These are phyloP conservation scores for Talaromyces adpressus DNA, from an alignment of 495 filamentous ascomycete genomes.

Conservation along the genomic window DNA sequence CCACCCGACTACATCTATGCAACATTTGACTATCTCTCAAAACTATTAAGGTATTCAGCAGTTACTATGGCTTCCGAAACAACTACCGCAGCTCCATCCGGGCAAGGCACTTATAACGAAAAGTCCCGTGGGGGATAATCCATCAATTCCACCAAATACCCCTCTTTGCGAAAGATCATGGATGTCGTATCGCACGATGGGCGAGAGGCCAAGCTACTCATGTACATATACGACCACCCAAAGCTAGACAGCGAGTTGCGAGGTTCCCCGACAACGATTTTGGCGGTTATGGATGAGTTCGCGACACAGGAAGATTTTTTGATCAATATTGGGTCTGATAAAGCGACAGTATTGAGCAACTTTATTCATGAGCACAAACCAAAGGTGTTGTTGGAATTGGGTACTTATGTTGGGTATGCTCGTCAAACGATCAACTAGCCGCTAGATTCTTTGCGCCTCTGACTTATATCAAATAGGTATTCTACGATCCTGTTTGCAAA, in stretches of 20 bases:
- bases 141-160: background rate
- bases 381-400: conserved; percentile 54
- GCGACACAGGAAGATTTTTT: conserved; percentile 55
- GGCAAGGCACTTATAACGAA: background rate
- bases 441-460: too few relatives aligned
- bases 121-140: background rate
- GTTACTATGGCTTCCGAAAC: background rate
- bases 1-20: too few relatives aligned
- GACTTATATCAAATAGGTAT: conserved; percentile 24
- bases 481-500: conserved; percentile 59
- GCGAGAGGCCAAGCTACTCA: conserved; percentile 57
- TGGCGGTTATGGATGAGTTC: conserved; percentile 59
- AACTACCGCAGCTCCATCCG: background rate
- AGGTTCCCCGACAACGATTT: conserved; percentile 47
- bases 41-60: too few relatives aligned
- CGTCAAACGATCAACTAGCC: too few relatives aligned
- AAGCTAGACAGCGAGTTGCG: conserved; percentile 45
- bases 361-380: conserved; percentile 54
- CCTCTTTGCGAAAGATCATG: background rate
- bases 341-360: conserved; percentile 52
- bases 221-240: conserved; percentile 51
- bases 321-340: conserved; percentile 67
- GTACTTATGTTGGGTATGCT: conserved; percentile 62
- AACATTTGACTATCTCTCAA: too few relatives aligned
- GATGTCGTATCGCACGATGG: conserved; percentile 47